Conservation (phyloP, 1,284 basidiomycete species). For the Ustilago bromivora region DNA sequence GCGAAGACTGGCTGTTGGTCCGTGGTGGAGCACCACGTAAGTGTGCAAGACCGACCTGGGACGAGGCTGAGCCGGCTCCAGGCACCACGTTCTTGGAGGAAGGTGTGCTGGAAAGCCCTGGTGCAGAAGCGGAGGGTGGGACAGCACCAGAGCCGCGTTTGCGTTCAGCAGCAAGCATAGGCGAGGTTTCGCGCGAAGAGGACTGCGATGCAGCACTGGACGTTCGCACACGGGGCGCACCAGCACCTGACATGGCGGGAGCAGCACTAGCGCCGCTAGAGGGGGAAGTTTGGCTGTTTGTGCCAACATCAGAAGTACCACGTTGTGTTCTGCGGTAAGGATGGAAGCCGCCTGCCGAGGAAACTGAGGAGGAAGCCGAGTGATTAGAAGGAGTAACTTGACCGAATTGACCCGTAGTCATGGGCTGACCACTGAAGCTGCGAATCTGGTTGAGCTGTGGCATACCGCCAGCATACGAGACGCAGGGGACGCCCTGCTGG, state of each 20-base stretch:
- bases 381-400: constrained; percentile 29
- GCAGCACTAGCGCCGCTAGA: constrained; percentile 17
- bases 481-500: constrained; percentile 26
- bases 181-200: constrained; percentile 44
- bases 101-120: constrained; percentile 11
- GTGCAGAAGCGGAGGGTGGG: constrained; percentile 29
- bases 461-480: constrained; percentile 24
- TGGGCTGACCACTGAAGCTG: constrained; percentile 38
- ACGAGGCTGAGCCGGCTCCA: constrained; percentile 17
- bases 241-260: constrained; percentile 1
- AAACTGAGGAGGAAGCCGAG: constrained; percentile 46
- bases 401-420: constrained; percentile 25
- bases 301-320: constrained; percentile 46
- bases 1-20: constrained; percentile 45
- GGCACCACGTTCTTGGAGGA: constrained; percentile 14
- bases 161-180: constrained; percentile 48
- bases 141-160: constrained; percentile 27
- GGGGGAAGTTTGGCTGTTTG: constrained; percentile 31
- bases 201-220: constrained; percentile 49
- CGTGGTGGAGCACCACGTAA: constrained; percentile 46
- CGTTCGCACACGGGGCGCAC: constrained; percentile 46
- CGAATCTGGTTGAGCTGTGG: constrained; percentile 44
- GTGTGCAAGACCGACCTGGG: constrained; percentile 46
- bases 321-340: constrained; percentile 59
- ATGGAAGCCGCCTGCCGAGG: constrained; percentile 54